Evolutionary conservation across 805 yeast species (phyloP).

Genomic region (Kurtzmaniella fragi): DNA sequence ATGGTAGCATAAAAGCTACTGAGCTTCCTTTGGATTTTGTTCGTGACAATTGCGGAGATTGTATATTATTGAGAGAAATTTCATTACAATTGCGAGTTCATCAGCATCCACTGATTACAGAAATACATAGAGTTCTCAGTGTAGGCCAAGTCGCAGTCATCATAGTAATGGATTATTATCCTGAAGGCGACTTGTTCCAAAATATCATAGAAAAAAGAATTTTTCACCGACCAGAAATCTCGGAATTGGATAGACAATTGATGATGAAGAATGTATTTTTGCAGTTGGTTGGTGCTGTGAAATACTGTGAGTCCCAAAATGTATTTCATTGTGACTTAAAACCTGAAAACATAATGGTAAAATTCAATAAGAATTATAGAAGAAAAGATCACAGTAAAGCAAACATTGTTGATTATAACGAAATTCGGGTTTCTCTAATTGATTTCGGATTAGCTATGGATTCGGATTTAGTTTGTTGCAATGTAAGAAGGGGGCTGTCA

Average conservation of each 20-base stretch:
- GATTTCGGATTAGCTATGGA: conserved; percentile 89
- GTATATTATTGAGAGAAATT: conserved; percentile 56
- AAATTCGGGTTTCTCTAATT: conserved; percentile 55
- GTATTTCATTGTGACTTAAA: conserved; percentile 40
- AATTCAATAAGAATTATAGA: conserved; percentile 21
- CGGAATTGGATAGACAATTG: conserved; percentile 38
- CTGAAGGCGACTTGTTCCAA: conserved; percentile 81
- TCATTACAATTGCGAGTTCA: conserved; percentile 71
- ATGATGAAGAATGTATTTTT: conserved; percentile 40
- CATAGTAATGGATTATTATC: conserved; percentile 80
- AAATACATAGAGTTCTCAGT: conserved; percentile 69
- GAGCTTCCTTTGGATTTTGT: conserved; percentile 20
- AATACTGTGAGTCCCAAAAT: conserved; percentile 24
- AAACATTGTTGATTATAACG: conserved; percentile 37
- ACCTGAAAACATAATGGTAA: conserved; percentile 38
- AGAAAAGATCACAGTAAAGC: conserved; percentile 10
- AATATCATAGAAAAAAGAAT: conserved; percentile 73
- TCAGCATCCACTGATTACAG: conserved; percentile 70
- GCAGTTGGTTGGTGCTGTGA: conserved; percentile 34
- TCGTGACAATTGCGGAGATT: conserved; percentile 18
- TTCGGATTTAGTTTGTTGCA: conserved; percentile 51
- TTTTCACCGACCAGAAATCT: conserved; percentile 27
- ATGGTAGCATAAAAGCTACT: conserved; percentile 8
- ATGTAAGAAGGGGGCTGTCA: conserved; percentile 78
- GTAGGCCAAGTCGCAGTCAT: conserved; percentile 50